Conservation (phyloP, 805 yeast species). For the Nakazawaea ambrosiae region DNA sequence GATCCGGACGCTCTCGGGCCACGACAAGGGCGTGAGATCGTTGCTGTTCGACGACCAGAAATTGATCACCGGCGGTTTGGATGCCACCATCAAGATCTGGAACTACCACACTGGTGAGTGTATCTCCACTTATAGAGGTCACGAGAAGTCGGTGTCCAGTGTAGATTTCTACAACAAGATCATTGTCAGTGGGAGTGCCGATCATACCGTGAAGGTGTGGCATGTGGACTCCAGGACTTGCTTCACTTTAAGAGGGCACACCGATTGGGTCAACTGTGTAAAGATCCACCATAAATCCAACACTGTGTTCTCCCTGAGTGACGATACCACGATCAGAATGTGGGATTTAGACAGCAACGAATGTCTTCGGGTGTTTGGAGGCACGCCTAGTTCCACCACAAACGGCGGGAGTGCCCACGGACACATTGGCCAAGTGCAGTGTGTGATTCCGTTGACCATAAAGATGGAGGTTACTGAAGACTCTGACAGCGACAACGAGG, state of each 20-base stretch:
- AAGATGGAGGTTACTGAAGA: constrained; percentile 53
- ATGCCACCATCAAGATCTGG: constrained; percentile 91
- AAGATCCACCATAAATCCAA: constrained; percentile 74
- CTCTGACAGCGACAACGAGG: constrained; percentile 32
- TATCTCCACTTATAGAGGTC: constrained; percentile 89
- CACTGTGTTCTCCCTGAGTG: constrained; percentile 81
- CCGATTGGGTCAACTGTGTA: constrained; percentile 88
- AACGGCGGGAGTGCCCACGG: constrained; percentile 61
- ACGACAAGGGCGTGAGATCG: constrained; percentile 79
- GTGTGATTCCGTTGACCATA: constrained; percentile 78
- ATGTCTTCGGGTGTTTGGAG: constrained; percentile 71
- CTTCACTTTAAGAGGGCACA: constrained; percentile 87
- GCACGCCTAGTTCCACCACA: neutral
- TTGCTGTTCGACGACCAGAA: constrained; percentile 84
- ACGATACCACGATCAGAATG: constrained; percentile 88
- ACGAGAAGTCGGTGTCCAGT: constrained; percentile 75
- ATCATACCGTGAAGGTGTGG: constrained; percentile 90
- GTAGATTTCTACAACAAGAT: constrained; percentile 76
- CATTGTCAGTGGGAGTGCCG: constrained; percentile 92
- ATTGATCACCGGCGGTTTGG: constrained; percentile 87
- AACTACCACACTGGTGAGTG: constrained; percentile 92
- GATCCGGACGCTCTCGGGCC: constrained; percentile 78
- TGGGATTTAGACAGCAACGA: constrained; percentile 85
- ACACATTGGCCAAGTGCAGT: constrained; percentile 91
- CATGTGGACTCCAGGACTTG: constrained; percentile 91